Conservation (phyloP, 2,329 filamentous ascomycete species). For the Ustilaginoidea virens region DNA sequence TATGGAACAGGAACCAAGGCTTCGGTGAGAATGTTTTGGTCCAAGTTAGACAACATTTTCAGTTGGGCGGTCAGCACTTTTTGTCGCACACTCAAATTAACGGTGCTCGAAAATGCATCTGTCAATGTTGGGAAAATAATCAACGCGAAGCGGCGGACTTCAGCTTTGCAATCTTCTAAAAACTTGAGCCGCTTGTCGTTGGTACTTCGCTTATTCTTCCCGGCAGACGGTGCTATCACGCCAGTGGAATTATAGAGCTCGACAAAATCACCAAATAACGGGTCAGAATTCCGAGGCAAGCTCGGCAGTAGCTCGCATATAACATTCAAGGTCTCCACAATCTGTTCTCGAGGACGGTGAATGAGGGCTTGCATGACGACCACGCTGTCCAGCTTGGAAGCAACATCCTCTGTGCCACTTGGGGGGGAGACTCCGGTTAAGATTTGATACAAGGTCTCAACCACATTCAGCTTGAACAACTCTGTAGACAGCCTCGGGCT, state of each 20-base stretch:
- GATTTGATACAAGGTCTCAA: slow-evolving; percentile 95
- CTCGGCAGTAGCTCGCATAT: slow-evolving; percentile 86
- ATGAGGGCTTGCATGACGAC: slow-evolving; percentile 98
- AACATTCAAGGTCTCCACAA: slow-evolving; percentile 93
- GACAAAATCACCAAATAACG: slow-evolving; percentile 26
- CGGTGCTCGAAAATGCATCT: slow-evolving; percentile 93
- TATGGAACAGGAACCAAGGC: slow-evolving; percentile 80
- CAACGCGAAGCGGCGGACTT: slow-evolving; percentile 82
- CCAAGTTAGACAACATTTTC: slow-evolving; percentile 96
- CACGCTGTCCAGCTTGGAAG: slow-evolving; percentile 83
- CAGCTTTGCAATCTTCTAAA: slow-evolving; percentile 64
- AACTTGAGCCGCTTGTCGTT: slow-evolving; percentile 74
- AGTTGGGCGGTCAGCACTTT: slow-evolving; percentile 92
- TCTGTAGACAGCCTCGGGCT: slow-evolving; percentile 80
- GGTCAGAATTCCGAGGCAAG: slow-evolving; percentile 40
- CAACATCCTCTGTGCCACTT: slow-evolving; percentile 58
- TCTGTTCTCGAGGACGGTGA: slow-evolving; percentile 85
- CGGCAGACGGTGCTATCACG: slow-evolving; percentile 21
- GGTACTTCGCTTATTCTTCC: slow-evolving; percentile 27
- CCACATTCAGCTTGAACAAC: slow-evolving; percentile 88
- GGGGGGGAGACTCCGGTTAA: slow-evolving; percentile 90
- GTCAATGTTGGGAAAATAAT: slow-evolving; percentile 91
- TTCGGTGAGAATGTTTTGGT: slow-evolving; percentile 69
- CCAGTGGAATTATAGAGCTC: slow-evolving; percentile 24
- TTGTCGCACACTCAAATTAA: slow-evolving; percentile 85